Evolutionary conservation across 257 asterid species (phyloP), one percentile per base, ranked within the genome.

Genomic region (Pogostemon cablin): DNA sequence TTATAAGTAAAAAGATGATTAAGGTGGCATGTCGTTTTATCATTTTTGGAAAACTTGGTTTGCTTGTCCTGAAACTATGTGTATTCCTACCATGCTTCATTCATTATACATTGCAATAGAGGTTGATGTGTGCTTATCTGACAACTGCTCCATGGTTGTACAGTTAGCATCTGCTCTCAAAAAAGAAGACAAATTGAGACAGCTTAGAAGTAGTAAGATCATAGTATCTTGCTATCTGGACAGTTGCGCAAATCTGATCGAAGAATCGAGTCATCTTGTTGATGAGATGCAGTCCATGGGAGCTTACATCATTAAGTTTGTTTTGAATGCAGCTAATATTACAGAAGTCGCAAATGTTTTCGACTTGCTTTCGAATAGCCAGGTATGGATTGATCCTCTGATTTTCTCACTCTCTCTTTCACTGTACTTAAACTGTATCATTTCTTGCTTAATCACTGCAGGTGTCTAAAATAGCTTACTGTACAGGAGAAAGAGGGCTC

Each of bases 401-500:
- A 15, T 15, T 15, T 15, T 15, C 15, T 15, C 15, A 0, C 15
- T 15, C 15, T 15, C 15, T 15, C 15, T 15, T 15, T 15, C 15
- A 15, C 15, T 15, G 15, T 15, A 15, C 15, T 15, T 15, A 15
- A 15, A 15, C 15, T 15, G 15, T 15, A 15, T 15, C 25, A 9
- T 37, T 54, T 49, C 53, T 72, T 64, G 42, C 15, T 42, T 48
- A 44, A 34, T 62, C 52, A 20, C 4, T 34, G 81, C 74, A 85
- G 95, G 81, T 87, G 12, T 91, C 93, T 2, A 69, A 81, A 53
- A 83, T 87, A 75, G 89, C 88, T 9, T 80, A 81, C 56, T 72
- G 86, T 65, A 75, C 79, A 58, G 95, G 89, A 42, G 91, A 85
- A 69, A 83, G 89, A 78, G 95, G 95, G 6, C 84, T 87, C 11